phyloP scores from a whole-genome alignment of 805 yeast genomes.

The Myxozyma melibiosi region DNA sequence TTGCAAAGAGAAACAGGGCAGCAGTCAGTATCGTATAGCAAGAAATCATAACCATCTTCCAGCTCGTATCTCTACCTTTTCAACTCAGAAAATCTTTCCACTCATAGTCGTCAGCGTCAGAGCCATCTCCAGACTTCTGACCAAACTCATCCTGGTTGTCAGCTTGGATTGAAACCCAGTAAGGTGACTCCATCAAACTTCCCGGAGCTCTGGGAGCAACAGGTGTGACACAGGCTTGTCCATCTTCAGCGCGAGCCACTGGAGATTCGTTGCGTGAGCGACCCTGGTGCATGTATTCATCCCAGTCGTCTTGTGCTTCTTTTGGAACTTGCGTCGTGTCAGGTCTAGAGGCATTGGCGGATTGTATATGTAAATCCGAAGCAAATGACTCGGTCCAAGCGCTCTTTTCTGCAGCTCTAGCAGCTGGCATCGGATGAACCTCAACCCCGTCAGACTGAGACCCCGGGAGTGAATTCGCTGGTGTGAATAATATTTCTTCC shows the following conservation, averaged over 20 bases:
- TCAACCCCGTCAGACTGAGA: not conserved
- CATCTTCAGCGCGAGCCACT: not conserved
- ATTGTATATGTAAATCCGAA: not conserved
- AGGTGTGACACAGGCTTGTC: not conserved
- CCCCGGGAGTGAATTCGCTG: not conserved
- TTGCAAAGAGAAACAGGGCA: too few relatives aligned
- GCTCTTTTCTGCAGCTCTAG: not conserved
- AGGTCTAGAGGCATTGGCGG: not conserved
- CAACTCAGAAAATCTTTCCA: not conserved
- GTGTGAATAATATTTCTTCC: not conserved
- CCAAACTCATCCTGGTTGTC: not conserved
- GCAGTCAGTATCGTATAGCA: too few relatives aligned
- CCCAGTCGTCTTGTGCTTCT: constrained; percentile 5
- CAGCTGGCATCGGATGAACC: not conserved
- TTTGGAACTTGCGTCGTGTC: not conserved
- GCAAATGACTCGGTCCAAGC: not conserved
- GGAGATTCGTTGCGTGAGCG: not conserved
- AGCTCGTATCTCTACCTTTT: too few relatives aligned
- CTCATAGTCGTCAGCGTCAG: not conserved
- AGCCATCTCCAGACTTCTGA: too few relatives aligned
- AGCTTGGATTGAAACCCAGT: not conserved
- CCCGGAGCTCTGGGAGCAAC: not conserved
- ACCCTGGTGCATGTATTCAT: not conserved
- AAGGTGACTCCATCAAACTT: not conserved
- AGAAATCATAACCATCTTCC: not conserved